Evolutionary conservation across 352 stramenopile genomes (phyloP).

Genomic region (Globisporangium solare): DNA sequence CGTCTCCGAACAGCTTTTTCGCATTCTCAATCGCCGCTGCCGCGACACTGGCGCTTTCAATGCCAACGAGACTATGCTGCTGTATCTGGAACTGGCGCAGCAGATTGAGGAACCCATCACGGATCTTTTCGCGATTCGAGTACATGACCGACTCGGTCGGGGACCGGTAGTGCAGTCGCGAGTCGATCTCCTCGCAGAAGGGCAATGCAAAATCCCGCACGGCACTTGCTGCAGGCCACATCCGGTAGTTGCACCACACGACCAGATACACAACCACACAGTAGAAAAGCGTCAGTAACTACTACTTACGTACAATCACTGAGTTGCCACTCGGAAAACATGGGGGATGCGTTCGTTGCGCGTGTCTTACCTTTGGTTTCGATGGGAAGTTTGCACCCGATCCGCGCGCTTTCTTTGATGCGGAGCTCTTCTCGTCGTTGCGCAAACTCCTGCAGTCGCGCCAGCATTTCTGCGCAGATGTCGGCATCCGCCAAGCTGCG

Average conservation of each 20-base stretch:
- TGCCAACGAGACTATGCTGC: conserved; percentile 44
- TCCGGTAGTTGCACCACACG: neutral
- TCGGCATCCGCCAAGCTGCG: conserved; percentile 20
- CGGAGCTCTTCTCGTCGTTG: conserved; percentile 38
- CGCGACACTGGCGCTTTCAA: conserved; percentile 27
- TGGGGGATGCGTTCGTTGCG: neutral
- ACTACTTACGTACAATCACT: neutral
- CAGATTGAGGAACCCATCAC: conserved; percentile 51
- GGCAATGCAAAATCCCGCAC: conserved; percentile 53
- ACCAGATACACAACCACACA: conserved; percentile 2
- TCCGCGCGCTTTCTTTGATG: conserved; percentile 45
- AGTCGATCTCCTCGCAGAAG: conserved; percentile 68
- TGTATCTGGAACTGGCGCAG: conserved; percentile 57
- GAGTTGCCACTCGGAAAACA: neutral
- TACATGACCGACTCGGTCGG: conserved; percentile 46
- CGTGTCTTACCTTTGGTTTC: conserved; percentile 34
- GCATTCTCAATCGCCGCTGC: conserved; percentile 24
- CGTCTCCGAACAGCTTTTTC: conserved; percentile 28
- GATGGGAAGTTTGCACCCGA: conserved; percentile 45
- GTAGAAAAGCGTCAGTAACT: conserved; percentile 2
- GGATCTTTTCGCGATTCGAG: conserved; percentile 64
- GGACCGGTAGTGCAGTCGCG: conserved; percentile 57
- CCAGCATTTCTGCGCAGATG: conserved; percentile 23
- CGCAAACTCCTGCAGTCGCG: conserved; percentile 23
- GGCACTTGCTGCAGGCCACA: conserved; percentile 17